Base-by-base conservation (phyloP, 1,139 yeast genomes). In the Yamadazyma jaroonii region DNA sequence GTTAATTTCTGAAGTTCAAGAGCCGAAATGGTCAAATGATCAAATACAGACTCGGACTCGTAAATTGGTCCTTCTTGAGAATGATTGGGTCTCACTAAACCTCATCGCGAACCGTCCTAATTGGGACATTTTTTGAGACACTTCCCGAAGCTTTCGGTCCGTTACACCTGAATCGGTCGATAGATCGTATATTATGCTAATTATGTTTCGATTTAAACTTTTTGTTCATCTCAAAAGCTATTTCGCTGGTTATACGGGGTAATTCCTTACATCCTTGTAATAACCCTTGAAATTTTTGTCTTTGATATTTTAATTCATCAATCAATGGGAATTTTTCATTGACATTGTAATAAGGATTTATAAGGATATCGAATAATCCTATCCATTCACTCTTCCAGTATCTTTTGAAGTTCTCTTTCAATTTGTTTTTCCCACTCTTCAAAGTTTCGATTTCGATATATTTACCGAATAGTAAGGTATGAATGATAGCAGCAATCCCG, bases 321-420 rank as follows among this genome's bases (percentile, higher is more conserved):
- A 68, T 59, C 17, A 77, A 57, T 1, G 84, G 84, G 30, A 63
- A 39, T 35, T 56, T 55, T 20, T 42, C 45, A 9, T 40, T 34
- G 4, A 32, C 34, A 9, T 46, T 46, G 20, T 36, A 41, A 42
- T 64, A 65, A 1, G 95, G 80, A 48, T 89, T 88, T 31, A 89
- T 62, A 34, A 89, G 59, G 2, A 73, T 45, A 29, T 78, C 77
- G 55, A 89, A 87, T 21, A 89, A 57, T 3, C 79, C 78, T 6
- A 52, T 59, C 97, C 97, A 90, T 2, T 77, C 79, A 29, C 61
- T 66, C 48, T 84, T 85, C 96, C 96, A 86, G 52, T 85, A 86
- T 37, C 95, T 61, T 54, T 84, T 86, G 25, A 86, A 64, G 0
- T 76, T 55, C 21, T 66, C 64, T 9, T 62, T 53, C 15, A 84